phyloP scores from a whole-genome alignment of 139 green algal genomes.

The Astrephomene gubernaculifera region DNA sequence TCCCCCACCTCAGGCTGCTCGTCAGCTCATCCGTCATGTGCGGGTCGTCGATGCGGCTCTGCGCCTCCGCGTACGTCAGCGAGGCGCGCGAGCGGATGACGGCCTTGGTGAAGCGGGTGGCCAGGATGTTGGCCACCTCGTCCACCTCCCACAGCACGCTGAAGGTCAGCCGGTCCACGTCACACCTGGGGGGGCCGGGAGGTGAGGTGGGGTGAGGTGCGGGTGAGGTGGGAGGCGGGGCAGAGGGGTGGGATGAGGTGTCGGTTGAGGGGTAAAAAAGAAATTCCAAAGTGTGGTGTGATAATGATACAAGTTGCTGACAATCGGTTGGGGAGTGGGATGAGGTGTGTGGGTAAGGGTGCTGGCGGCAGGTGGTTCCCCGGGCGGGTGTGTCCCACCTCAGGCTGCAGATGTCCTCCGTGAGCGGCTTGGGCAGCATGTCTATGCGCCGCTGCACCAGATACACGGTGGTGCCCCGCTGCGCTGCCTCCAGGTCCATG shows the following conservation, averaged over 20 bases:
- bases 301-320: no score
- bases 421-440: constrained; percentile 95
- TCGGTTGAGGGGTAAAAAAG: no score
- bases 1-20: constrained; percentile 71
- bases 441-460: constrained; percentile 91
- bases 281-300: no score
- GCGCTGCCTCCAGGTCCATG: constrained; percentile 86
- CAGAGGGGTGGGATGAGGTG: neutral
- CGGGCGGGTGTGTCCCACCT: no score
- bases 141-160: constrained; percentile 94
- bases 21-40: constrained; percentile 80
- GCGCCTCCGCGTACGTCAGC: constrained; percentile 94
- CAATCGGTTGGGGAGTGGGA: no score
- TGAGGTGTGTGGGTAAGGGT: no score
- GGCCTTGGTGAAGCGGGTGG: constrained; percentile 83
- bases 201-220: neutral
- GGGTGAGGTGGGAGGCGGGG: neutral
- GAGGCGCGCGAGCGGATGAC: constrained; percentile 85
- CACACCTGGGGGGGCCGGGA: constrained; percentile 44
- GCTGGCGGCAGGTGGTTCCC: no score
- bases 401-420: constrained; percentile 94
- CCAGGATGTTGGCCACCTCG: constrained; percentile 67
- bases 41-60: constrained; percentile 92
- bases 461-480: constrained; percentile 84
- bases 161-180: constrained; percentile 93